phyloP scores from a whole-genome alignment of 1,284 basidiomycete genomes.

The Ceratobasidium papillatum region DNA sequence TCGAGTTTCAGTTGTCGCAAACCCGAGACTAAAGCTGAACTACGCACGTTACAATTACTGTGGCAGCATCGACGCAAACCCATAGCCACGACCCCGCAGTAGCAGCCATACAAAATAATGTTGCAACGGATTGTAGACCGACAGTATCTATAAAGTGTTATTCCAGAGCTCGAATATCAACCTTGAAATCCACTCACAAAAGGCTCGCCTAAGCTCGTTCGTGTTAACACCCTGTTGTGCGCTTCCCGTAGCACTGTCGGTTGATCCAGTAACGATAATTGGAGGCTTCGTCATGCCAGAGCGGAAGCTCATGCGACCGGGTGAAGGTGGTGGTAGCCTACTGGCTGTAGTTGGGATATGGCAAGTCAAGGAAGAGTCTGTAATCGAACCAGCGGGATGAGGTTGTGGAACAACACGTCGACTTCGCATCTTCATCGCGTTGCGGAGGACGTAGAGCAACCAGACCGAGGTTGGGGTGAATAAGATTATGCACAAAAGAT shows the following conservation, averaged over 20 bases:
- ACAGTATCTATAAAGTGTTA: slow-evolving; percentile 4
- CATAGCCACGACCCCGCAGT: slow-evolving; percentile 31
- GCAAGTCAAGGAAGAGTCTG: too few relatives aligned
- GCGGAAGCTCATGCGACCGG: too few relatives aligned
- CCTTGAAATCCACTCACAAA: slow-evolving; percentile 3
- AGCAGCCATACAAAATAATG: slow-evolving; percentile 25
- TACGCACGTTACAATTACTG: slow-evolving; percentile 27
- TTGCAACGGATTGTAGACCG: slow-evolving; percentile 14
- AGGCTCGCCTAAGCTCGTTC: slow-evolving; percentile 18
- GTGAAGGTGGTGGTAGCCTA: too few relatives aligned
- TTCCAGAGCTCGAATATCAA: background rate
- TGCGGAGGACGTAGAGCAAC: slow-evolving; percentile 7
- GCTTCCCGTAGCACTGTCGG: background rate
- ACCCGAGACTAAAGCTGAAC: background rate
- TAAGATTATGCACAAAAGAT: slow-evolving; percentile 26
- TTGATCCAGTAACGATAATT: background rate
- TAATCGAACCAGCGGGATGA: background rate
- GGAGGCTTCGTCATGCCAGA: too few relatives aligned
- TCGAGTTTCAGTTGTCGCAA: background rate
- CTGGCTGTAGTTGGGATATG: too few relatives aligned
- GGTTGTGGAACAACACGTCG: slow-evolving; percentile 4
- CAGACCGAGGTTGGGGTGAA: slow-evolving; percentile 34
- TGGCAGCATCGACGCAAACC: slow-evolving; percentile 7
- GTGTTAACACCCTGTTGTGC: background rate
- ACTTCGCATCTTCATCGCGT: slow-evolving; percentile 11